A percentile compares a stretch with the other conserved stretches of the same genome.
phyloP scores from a whole-genome alignment of 2,329 filamentous ascomycete species.

The Aspergillus puulaauensis region DNA sequence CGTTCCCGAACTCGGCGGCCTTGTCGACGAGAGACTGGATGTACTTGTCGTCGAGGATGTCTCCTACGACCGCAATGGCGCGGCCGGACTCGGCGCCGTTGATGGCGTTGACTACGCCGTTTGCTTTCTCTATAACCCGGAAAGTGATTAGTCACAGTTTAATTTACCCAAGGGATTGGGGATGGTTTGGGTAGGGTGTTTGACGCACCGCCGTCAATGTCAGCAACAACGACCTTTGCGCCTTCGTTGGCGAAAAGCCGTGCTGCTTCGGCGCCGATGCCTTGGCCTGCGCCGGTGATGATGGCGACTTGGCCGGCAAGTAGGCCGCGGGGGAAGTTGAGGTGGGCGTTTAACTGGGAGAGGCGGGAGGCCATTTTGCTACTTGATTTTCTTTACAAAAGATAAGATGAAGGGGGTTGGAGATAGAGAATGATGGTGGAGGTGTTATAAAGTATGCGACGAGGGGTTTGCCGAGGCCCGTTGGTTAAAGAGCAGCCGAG shows the following conservation, averaged over 20 bases:
- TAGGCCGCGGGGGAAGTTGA: conserved; percentile 79
- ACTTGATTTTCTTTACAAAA: not conserved
- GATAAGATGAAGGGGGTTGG: conserved; percentile 2
- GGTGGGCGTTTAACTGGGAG: conserved; percentile 71
- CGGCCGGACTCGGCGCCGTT: conserved; percentile 61
- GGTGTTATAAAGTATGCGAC: not conserved
- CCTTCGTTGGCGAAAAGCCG: conserved; percentile 84
- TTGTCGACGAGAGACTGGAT: conserved; percentile 70
- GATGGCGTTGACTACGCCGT: conserved; percentile 68
- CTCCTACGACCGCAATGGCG: conserved; percentile 73
- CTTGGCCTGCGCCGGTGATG: conserved; percentile 82
- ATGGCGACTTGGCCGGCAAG: conserved; percentile 80
- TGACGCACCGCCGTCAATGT: conserved; percentile 70
- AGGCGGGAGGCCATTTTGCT: conserved; percentile 53
- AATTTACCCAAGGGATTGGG: no score
- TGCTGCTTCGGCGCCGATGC: conserved; percentile 83
- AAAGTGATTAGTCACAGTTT: not conserved
- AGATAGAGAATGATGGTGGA: not conserved
- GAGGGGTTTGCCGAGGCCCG: conserved; percentile 10
- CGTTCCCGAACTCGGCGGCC: conserved; percentile 75
- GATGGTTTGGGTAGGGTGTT: not conserved
- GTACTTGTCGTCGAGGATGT: conserved; percentile 71
- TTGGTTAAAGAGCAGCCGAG: conserved; percentile 12
- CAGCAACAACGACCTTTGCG: conserved; percentile 77
- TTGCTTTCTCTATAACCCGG: conserved; percentile 60